Evolutionary conservation across 2,329 filamentous ascomycete genomes (phyloP).

Genomic region (Venturia effusa): DNA sequence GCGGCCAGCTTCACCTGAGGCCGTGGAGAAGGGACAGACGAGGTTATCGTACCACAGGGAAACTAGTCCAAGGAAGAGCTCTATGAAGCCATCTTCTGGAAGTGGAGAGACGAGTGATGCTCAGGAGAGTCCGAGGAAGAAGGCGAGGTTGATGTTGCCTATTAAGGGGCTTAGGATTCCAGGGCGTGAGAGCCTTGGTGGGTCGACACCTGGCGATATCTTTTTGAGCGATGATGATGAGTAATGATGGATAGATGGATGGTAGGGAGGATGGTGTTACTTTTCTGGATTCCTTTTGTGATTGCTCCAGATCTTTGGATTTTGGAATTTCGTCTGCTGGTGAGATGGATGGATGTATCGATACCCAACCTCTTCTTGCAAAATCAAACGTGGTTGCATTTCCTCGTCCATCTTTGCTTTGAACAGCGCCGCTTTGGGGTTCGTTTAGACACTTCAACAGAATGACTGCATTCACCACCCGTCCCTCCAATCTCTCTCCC

Average conservation of each 20-base stretch:
- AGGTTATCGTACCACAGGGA: conserved; percentile 10
- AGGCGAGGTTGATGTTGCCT: conserved; percentile 36
- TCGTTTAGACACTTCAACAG: no score
- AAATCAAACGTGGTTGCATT: no score
- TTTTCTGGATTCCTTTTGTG: not conserved
- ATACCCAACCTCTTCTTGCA: not conserved
- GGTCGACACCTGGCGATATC: not conserved
- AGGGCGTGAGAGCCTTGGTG: conserved; percentile 34
- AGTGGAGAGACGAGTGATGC: conserved; percentile 7
- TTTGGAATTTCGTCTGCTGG: not conserved
- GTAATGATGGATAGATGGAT: not conserved
- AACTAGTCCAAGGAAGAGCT: conserved; percentile 22
- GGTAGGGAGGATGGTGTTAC: not conserved
- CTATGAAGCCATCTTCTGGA: conserved; percentile 14
- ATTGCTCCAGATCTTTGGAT: not conserved
- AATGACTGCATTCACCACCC: no score
- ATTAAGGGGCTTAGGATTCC: conserved; percentile 39
- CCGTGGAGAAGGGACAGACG: conserved; percentile 15
- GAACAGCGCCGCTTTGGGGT: no score
- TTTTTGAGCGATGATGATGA: conserved; percentile 9
- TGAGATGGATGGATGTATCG: not conserved
- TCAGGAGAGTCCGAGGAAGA: conserved; percentile 31
- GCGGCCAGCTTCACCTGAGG: conserved; percentile 18
- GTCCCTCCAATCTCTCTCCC: no score
- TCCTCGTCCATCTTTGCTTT: no score